Evolutionary conservation across 2,329 filamentous ascomycete species (phyloP), one percentile per base, ranked within the genome.

Genomic region (Trichoderma asperellum): DNA sequence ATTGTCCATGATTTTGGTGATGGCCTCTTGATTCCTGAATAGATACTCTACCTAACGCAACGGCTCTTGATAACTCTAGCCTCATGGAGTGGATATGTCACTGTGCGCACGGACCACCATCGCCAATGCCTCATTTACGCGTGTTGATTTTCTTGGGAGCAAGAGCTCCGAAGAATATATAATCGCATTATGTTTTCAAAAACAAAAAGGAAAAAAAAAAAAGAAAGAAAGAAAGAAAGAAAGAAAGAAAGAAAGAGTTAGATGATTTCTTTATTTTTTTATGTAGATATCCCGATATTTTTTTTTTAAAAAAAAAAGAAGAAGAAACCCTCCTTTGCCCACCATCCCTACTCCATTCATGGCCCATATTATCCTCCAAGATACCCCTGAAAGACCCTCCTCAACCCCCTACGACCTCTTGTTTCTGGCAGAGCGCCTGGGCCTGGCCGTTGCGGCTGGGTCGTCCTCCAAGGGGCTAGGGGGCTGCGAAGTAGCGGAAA

Each of bases 291-390:
- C 40, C 40, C 40, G 5, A 5, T 32, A 10, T n/a, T 43, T 43
- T 6, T 43, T 43, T 1, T n/a, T 10, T 7, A n/a, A 43, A 43
- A 4, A 49, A 49, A 24, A 24, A 21, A 21, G 7, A 2, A 47
- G n/a, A 21, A 14, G 16, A 21, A 14, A 5, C n/a, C 43, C 11
- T 12, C 47, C 43, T 57, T 16, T 34, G 5, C n/a, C 16, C 18
- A n/a, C 24, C 12, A 24, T 32, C 24, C 16, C 35, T 56, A 8
- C 16, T 5, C 63, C 29, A 29, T 16, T 58, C 49, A 71, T 72
- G 62, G 67, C 57, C 71, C 70, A 70, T 52, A 60, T 34, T 68
- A 16, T 37, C 29, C 63, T 66, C 53, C 35, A 57, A 49, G 21
- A 66, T 66, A 66, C 63, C 53, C 63, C 53, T 66, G 16, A 43